Percentiles rank a stretch among this genome's conserved stretches.
phyloP scores from a whole-genome alignment of 1,139 yeast species.

The Kodamaea anthophila region DNA sequence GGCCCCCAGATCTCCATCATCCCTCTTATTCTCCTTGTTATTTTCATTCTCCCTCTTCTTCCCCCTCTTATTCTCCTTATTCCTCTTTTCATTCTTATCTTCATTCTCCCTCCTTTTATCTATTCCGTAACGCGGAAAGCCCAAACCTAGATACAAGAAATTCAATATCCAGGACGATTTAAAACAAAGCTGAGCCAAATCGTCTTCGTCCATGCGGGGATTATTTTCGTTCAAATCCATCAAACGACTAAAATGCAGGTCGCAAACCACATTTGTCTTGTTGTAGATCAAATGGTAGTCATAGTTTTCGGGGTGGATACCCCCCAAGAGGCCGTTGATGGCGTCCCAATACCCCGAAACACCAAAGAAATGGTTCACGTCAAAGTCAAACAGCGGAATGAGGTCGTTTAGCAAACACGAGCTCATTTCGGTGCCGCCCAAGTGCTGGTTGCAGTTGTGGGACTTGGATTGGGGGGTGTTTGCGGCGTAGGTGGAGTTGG shows the following conservation, averaged over 20 bases:
- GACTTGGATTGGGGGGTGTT: conserved; percentile 2
- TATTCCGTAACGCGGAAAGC: conserved; percentile 56
- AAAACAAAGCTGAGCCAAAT: conserved; percentile 20
- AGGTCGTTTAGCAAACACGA: conserved; percentile 49
- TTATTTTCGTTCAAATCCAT: conserved; percentile 28
- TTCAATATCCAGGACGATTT: conserved; percentile 62
- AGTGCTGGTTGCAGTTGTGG: conserved; percentile 9
- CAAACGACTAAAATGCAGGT: conserved; percentile 35
- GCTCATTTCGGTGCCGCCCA: conserved; percentile 21
- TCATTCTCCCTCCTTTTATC: conserved; percentile 15
- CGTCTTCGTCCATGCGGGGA: conserved; percentile 24
- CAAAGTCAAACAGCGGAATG: conserved; percentile 66
- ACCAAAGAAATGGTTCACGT: conserved; percentile 63
- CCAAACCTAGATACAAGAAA: conserved; percentile 67
- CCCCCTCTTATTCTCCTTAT: not conserved
- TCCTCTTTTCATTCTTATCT: conserved; percentile 6
- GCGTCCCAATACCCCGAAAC: conserved; percentile 84
- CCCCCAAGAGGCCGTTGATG: conserved; percentile 39
- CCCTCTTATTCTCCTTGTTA: not conserved
- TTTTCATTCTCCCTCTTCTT: not conserved
- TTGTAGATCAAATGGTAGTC: conserved; percentile 36
- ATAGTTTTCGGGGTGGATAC: conserved; percentile 17
- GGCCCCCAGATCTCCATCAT: not conserved
- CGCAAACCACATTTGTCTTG: conserved; percentile 44
- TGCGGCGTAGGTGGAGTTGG: conserved; percentile 22